Conservation (phyloP, 2,329 filamentous ascomycete genomes). For the Alternaria incomplexa region DNA sequence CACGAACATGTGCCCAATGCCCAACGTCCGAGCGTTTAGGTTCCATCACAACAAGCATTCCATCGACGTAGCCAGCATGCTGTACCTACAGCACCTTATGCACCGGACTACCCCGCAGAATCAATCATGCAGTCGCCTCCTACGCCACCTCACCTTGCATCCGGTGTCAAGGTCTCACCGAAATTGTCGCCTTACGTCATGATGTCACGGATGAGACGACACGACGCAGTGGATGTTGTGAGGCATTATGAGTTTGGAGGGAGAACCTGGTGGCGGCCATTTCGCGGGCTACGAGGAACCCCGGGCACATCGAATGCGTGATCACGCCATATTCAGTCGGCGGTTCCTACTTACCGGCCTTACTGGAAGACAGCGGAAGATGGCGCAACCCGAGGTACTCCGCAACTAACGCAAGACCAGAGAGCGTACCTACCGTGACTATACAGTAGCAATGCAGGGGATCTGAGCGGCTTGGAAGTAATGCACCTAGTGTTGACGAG, state of each 20-base stretch:
- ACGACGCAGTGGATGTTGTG: neutral
- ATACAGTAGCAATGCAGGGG: neutral
- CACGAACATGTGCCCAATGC: slow-evolving; percentile 18
- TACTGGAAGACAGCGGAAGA: slow-evolving; percentile 2
- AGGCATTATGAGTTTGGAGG: neutral
- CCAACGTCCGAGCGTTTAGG: slow-evolving; percentile 7
- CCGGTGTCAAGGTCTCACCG: neutral
- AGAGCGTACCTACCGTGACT: neutral
- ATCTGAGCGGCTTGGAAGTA: neutral
- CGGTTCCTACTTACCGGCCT: neutral
- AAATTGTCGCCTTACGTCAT: neutral
- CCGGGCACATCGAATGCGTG: slow-evolving; percentile 1
- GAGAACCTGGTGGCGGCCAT: neutral
- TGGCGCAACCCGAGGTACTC: slow-evolving; percentile 7
- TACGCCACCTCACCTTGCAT: slow-evolving; percentile 16
- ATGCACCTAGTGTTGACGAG: neutral
- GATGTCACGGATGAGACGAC: neutral
- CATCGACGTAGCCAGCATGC: neutral
- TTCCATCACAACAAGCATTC: neutral
- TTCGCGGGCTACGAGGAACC: neutral
- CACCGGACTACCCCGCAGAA: slow-evolving; percentile 9
- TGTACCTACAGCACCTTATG: neutral
- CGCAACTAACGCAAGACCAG: neutral
- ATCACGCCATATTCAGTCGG: slow-evolving; percentile 6
- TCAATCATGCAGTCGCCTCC: slow-evolving; percentile 1